Evolutionary conservation across 345 rosid genomes (phyloP), one percentile per base, ranked within the genome.

Genomic region (Tarenaya hassleriana): DNA sequence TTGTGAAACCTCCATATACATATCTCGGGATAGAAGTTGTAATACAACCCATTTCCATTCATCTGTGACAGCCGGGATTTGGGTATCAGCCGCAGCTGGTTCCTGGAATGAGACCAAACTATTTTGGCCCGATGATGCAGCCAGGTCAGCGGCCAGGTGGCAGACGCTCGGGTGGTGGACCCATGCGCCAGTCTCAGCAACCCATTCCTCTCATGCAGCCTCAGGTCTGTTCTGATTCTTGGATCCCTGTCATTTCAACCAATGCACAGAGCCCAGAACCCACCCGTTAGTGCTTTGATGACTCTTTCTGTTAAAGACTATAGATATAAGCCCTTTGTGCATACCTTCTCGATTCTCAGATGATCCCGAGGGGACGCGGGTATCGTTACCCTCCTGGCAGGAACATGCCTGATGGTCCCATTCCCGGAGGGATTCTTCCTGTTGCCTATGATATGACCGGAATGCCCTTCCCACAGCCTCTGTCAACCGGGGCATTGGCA

Each of bases 1-100:
- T n/a, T n/a, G n/a, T n/a, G n/a, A n/a, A n/a, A n/a, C n/a, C n/a
- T n/a, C n/a, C n/a, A n/a, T n/a, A n/a, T n/a, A n/a, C n/a, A n/a
- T n/a, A n/a, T n/a, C n/a, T n/a, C n/a, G n/a, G n/a, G n/a, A n/a
- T n/a, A n/a, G n/a, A n/a, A n/a, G n/a, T n/a, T n/a, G n/a, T n/a
- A n/a, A 24, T 24, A 24, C 5, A 24, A 39, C 6, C 42, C 11
- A n/a, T 13, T 39, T 17, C 17, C 39, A 52, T 32, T 49, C 29
- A 50, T 19, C 37, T 66, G 38, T 70, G 53, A 45, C 72, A 88
- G 98, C 88, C 98, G 64, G 96, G 96, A 56, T 92, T 81, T 61
- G 98, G 96, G 55, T 88, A 92, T 77, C 98, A 88, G 63, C 95
- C 81, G 64, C 96, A 88, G 69, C 81, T 88, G 32, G 82, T 91